Percentiles rank a stretch among this genome's conserved stretches.
phyloP scores from a whole-genome alignment of 805 yeast genomes.

The Yamadazyma akitaensis region DNA sequence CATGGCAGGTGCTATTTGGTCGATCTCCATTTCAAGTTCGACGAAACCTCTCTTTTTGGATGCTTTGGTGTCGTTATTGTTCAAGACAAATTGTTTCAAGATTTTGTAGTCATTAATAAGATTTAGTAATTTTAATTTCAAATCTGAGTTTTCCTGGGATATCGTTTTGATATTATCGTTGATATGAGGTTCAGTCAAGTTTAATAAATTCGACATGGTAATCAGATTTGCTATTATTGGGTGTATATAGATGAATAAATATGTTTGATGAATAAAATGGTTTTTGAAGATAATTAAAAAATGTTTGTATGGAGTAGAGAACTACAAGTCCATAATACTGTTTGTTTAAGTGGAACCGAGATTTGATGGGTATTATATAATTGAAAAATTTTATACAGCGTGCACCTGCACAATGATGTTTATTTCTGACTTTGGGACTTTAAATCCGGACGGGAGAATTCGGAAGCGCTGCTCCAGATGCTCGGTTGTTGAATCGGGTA shows the following conservation, averaged over 20 bases:
- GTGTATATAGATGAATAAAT: background rate
- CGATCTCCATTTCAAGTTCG: conserved; percentile 2
- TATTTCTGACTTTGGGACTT: conserved; percentile 1
- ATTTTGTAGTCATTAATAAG: conserved; percentile 41
- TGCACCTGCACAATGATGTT: conserved; percentile 4
- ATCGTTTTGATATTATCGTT: conserved; percentile 14
- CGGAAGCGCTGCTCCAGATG: conserved; percentile 1
- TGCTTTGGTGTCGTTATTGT: background rate
- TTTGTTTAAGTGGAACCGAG: background rate
- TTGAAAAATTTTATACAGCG: conserved; percentile 6
- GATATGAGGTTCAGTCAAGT: background rate
- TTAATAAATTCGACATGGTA: background rate
- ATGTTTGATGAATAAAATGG: too few species aligned
- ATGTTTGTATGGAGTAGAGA: background rate
- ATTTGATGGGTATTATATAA: background rate
- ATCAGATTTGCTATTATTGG: background rate
- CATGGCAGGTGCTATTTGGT: background rate
- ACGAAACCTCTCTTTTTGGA: conserved; percentile 9
- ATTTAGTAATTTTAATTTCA: conserved; percentile 32
- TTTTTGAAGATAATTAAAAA: background rate
- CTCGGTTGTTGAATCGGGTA: conserved; percentile 1
- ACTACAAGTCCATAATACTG: background rate
- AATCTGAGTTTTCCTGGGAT: conserved; percentile 32
- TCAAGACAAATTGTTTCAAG: conserved; percentile 26
- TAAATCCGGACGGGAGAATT: conserved; percentile 8